phyloP scores from a whole-genome alignment of 2,329 filamentous ascomycete species.

The Fusarium luffae region DNA sequence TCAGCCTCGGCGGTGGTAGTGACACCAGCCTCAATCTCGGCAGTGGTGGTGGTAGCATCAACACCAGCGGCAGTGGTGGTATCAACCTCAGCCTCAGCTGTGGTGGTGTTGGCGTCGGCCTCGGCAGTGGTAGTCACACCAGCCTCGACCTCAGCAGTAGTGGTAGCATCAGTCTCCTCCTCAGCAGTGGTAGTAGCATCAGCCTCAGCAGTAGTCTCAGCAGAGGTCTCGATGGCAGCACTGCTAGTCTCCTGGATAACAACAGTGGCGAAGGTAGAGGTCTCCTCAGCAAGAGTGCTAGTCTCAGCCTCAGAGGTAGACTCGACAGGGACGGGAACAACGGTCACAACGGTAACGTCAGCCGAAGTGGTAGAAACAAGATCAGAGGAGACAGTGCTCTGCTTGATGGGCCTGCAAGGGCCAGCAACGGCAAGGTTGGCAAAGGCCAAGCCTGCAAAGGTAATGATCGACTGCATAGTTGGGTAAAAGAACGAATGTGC shows the following conservation, averaged over 20 bases:
- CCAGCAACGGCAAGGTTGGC: conserved; percentile 8
- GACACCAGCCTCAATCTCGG: background rate
- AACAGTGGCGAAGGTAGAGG: background rate
- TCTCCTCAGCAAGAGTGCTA: background rate
- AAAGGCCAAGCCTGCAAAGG: conserved; percentile 15
- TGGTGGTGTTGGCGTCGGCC: background rate
- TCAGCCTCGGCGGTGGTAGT: background rate
- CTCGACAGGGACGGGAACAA: background rate
- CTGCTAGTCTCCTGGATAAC: background rate
- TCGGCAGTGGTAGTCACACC: background rate
- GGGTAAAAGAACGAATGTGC: background rate
- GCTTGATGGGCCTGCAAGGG: conserved; percentile 3
- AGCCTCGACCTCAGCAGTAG: background rate
- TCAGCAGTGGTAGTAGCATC: background rate
- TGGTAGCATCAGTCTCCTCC: background rate
- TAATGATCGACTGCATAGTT: conserved; percentile 9
- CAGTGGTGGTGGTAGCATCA: background rate
- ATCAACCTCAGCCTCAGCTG: background rate
- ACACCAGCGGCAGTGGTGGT: background rate
- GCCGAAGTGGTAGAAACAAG: background rate
- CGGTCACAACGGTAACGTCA: background rate
- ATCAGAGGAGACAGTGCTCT: background rate
- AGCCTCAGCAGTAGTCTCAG: background rate
- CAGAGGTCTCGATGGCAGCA: background rate
- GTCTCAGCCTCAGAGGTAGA: background rate